Conservation (phyloP, 1,284 basidiomycete species). For the Stereum hirsutum region DNA sequence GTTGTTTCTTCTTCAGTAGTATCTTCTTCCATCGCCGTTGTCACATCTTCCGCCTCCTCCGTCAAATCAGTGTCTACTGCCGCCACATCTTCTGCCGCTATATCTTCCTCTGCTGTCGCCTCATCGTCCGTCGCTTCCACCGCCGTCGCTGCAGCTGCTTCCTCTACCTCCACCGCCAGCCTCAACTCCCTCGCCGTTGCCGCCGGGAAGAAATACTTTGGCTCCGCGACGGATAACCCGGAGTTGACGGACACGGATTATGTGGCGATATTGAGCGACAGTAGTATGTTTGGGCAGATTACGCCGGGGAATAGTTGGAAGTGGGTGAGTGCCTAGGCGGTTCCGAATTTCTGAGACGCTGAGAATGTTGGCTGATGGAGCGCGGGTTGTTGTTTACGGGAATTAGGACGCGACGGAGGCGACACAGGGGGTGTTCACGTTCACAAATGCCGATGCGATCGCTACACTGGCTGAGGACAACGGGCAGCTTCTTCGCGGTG, state of each 20-base stretch:
- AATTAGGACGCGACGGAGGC: conserved; percentile 48
- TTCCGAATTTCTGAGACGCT: neutral
- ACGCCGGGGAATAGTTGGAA: conserved; percentile 50
- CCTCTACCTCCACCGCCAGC: conserved; percentile 13
- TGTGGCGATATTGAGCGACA: conserved; percentile 30
- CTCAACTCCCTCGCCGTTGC: conserved; percentile 33
- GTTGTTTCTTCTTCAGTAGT: no score
- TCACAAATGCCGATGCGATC: conserved; percentile 34
- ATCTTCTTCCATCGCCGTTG: no score
- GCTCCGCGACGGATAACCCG: conserved; percentile 50
- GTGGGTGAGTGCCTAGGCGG: conserved; percentile 28
- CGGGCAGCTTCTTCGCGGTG: conserved; percentile 32
- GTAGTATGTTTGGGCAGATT: conserved; percentile 36
- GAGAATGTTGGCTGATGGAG: neutral
- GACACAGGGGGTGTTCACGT: conserved; percentile 35
- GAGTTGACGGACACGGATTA: conserved; percentile 40
- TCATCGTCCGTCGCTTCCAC: neutral
- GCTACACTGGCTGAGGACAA: conserved; percentile 36
- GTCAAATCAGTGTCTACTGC: no score
- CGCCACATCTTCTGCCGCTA: no score
- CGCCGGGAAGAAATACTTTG: conserved; percentile 48
- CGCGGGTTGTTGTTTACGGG: no score
- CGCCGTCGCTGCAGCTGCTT: no score
- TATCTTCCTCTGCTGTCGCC: no score
- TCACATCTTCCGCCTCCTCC: no score